Percentiles rank a stretch among this genome's conserved stretches.
phyloP scores from a whole-genome alignment of 805 yeast genomes.

The Yarrowia porcina region DNA sequence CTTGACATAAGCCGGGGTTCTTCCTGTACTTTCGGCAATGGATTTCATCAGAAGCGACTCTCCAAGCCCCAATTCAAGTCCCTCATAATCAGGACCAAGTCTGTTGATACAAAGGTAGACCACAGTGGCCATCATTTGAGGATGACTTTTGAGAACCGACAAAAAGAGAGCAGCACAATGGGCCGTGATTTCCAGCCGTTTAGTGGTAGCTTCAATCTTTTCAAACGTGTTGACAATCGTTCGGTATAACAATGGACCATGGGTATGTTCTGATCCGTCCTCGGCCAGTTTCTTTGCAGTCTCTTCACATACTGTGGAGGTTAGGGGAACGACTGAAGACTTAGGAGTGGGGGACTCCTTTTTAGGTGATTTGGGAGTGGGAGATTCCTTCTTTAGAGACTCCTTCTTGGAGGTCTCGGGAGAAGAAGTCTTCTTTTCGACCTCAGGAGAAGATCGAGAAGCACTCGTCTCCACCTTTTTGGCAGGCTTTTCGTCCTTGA shows the following conservation, averaged over 20 bases:
- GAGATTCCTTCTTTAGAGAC: too few species aligned
- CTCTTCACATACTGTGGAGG: neutral
- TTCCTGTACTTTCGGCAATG: slow-evolving; percentile 84
- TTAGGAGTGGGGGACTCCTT: neutral
- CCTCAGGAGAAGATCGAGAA: too few species aligned
- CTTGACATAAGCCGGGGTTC: slow-evolving; percentile 66
- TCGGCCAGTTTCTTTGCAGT: neutral
- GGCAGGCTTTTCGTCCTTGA: neutral
- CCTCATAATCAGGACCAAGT: slow-evolving; percentile 94
- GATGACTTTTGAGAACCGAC: slow-evolving; percentile 55
- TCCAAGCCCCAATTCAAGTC: slow-evolving; percentile 88
- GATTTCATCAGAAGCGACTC: slow-evolving; percentile 87
- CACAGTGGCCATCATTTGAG: slow-evolving; percentile 57
- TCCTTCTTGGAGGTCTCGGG: neutral
- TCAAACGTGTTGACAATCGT: slow-evolving; percentile 66
- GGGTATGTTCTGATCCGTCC: neutral
- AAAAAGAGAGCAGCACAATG: slow-evolving; percentile 69
- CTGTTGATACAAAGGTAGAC: slow-evolving; percentile 84
- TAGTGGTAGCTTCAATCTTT: slow-evolving; percentile 72
- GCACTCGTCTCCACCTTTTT: neutral
- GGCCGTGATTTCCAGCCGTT: slow-evolving; percentile 77
- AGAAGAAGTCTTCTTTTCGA: neutral
- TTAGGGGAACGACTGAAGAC: neutral
- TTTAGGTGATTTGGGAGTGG: neutral
- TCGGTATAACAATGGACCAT: slow-evolving; percentile 39